Evolutionary conservation across 352 stramenopile genomes (phyloP).

Genomic region (Blastocystis sp.): DNA sequence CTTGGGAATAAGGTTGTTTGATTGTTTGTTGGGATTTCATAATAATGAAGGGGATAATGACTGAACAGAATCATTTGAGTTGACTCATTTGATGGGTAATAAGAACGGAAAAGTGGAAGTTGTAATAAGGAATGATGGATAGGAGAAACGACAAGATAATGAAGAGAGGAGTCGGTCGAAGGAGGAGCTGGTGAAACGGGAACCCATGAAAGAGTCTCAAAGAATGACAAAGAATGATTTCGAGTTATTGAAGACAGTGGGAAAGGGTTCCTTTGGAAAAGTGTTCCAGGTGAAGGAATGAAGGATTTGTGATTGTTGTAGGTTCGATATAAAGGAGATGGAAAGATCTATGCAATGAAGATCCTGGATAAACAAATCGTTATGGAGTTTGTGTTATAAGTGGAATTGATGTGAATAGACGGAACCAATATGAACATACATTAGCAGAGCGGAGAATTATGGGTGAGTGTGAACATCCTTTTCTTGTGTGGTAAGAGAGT

Average conservation of each 20-base stretch:
- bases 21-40: conserved; percentile 1
- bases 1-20: conserved; percentile 32
- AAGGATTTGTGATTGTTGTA: conserved; percentile 77
- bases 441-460: conserved; percentile 81
- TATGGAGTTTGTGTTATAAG: conserved; percentile 74
- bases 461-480: conserved; percentile 82
- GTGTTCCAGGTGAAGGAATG: conserved; percentile 73
- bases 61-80: background rate
- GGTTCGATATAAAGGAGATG: conserved; percentile 83
- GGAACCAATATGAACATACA: conserved; percentile 83
- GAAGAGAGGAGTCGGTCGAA: conserved; percentile 4
- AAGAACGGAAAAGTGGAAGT: conserved; percentile 7
- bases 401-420: conserved; percentile 88
- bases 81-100: background rate
- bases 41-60: background rate
- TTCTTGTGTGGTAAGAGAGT: conserved; percentile 76
- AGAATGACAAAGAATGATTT: conserved; percentile 87
- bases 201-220: conserved; percentile 62
- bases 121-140: background rate
- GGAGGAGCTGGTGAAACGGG: conserved; percentile 82
- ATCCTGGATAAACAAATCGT: conserved; percentile 87
- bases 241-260: conserved; percentile 84
- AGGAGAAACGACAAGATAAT: conserved; percentile 51
- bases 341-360: conserved; percentile 92
- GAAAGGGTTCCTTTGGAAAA: conserved; percentile 85